Base-by-base conservation (phyloP, 176 grass and related monocot genomes). In the Eragrostis nindensis region DNA sequence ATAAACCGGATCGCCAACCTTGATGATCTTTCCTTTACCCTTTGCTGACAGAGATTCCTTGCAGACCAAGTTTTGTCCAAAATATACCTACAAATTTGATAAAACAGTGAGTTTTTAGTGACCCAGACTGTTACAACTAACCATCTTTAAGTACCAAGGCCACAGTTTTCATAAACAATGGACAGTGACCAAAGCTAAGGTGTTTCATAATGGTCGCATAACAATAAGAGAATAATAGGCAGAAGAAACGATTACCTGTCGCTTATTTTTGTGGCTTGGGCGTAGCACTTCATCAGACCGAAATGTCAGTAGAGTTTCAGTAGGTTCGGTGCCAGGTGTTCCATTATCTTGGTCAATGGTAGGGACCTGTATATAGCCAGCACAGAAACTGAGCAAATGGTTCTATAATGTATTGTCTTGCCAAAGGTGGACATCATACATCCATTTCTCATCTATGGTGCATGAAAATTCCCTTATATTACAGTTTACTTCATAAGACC, bases 41-140 rank as follows among this genome's bases (percentile, higher is more conserved):
- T 42, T 73, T 39, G 22, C 80, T 27, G 76, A 82, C 11, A 93
- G 47, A 21, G 88, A 93, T 48, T 95, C 95, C 83, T 84, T 85
- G 75, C 90, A 98, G 52, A 95, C 88, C 74, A 98, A 52, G 89
- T 95, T 95, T 52, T 98, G 92, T 22, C 92, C 88, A 66, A 98
- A 95, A 50, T 84, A 98, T 0, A 95, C 92, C 96, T 95, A 76
- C 2, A 81, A 15, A 75, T 26, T 8, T 0, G 25, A 74, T 77
- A 26, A 74, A 66, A 56, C 11, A 18, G 32, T 61, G 4, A 42
- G 12, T 7, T 32, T 11, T 71, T 21, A 76, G 46, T 54, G 19
- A 39, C 29, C 22, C 70, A 1, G 1, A 13, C 9, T 8, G 24
- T 42, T 69, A 24, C 57, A 80, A 68, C 30, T 30, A 7, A 55